phyloP scores from a whole-genome alignment of 768 basidiomycete species.

The Serpula lacrymans region DNA sequence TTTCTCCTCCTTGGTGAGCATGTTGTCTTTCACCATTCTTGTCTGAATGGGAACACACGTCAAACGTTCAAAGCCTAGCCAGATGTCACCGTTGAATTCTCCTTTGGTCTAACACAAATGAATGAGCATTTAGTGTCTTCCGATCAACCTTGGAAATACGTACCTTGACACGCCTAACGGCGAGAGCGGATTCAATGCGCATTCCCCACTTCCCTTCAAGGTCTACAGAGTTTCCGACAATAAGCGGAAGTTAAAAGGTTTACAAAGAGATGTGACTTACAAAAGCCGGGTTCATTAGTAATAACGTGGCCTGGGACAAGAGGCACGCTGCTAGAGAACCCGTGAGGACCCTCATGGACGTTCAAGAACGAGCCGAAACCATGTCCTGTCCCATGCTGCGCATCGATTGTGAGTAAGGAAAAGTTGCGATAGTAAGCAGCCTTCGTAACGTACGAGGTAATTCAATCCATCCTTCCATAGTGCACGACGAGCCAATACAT shows the following conservation, averaged over 20 bases:
- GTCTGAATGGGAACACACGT: slow-evolving; percentile 95
- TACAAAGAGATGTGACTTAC: slow-evolving; percentile 44
- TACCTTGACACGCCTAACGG: slow-evolving; percentile 60
- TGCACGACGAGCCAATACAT: slow-evolving; percentile 86
- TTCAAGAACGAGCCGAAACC: slow-evolving; percentile 86
- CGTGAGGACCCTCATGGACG: slow-evolving; percentile 82
- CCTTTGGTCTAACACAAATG: slow-evolving; percentile 53
- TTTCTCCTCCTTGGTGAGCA: slow-evolving; percentile 85
- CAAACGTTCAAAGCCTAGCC: slow-evolving; percentile 89
- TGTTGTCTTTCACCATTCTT: slow-evolving; percentile 76
- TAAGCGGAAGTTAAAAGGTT: slow-evolving; percentile 11
- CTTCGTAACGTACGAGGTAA: slow-evolving; percentile 53
- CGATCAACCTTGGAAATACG: slow-evolving; percentile 10
- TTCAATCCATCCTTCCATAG: slow-evolving; percentile 86
- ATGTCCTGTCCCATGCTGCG: slow-evolving; percentile 87
- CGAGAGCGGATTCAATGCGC: slow-evolving; percentile 84
- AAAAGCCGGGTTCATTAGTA: slow-evolving; percentile 94
- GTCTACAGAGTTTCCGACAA: slow-evolving; percentile 40
- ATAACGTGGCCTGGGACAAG: slow-evolving; percentile 86
- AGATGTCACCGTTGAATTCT: slow-evolving; percentile 68
- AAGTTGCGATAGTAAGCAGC: too few species aligned
- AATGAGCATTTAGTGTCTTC: slow-evolving; percentile 2
- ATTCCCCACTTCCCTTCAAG: slow-evolving; percentile 82
- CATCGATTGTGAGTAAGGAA: too few species aligned
- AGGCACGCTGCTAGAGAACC: slow-evolving; percentile 66